Evolutionary conservation across 139 green algal species (phyloP), one percentile per base, ranked within the genome.

Genomic region (Chlorella vulgaris): DNA sequence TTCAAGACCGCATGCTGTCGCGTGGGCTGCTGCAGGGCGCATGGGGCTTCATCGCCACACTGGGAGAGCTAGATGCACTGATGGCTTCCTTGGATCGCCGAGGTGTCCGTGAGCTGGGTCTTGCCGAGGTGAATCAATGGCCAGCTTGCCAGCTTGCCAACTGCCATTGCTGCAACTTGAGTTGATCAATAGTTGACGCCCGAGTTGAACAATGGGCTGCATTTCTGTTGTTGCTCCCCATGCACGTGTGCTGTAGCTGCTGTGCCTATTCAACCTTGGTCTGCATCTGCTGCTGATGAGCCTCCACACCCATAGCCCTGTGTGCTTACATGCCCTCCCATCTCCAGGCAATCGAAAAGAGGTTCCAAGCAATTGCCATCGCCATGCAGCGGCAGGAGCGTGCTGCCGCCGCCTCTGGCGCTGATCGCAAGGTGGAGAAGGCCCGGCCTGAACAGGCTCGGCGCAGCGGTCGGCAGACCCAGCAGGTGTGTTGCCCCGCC

Each of bases 41-140:
- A 15, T 89, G 85, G 71, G 80, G 69, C 42, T 38, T 24, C 13
- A 43, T 81, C 35, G 28, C 62, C 40, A 82, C 70, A 5, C 33
- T 76, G 7, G 66, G 51, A 2, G 71, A 93, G 22, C 42, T 93
- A 53, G 78, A 90, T 15, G 60, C 42, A 7, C 80, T 93, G 36
- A n/a, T 84, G 21, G 74, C n/a, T 19, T 62, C 28, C 13, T 85
- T 93, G 66, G 88, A 93, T 55, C 40, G 53, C 38, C 74, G 88
- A 31, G 88, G 88, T 19, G 42, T 84, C 28, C 78, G 88, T 6
- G 88, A 92, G 47, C 36, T 62, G 28, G 83, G 58, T 2, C 84
- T 92, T 31, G 74, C 62, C 24, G 66, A 80, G 36, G 74, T 66
- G 58, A 38, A n/a, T n/a, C n/a, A n/a, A n/a, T n/a, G n/a, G 42